Conservation (phyloP, 75 land plant species). For the Selaginella moellendorffii region DNA sequence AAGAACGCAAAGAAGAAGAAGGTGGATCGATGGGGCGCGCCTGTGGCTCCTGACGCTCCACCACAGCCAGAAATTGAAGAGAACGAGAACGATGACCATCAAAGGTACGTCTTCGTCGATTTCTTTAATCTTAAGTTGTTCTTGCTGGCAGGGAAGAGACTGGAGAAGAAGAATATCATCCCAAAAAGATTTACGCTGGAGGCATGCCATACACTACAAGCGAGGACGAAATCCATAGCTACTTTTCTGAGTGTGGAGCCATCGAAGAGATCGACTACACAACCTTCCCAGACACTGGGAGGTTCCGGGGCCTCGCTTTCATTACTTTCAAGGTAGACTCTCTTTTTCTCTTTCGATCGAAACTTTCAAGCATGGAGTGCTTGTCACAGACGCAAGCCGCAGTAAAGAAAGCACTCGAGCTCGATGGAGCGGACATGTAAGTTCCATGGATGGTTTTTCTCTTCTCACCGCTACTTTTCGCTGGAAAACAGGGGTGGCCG, state of each 20-base stretch:
- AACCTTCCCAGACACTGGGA: conserved; percentile 79
- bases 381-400: conserved; percentile 69
- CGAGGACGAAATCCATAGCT: conserved; percentile 79
- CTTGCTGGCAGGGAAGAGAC: neutral
- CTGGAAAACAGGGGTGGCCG: conserved; percentile 60
- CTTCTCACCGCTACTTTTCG: neutral
- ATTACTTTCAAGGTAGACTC: conserved; percentile 56
- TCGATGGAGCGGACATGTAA: conserved; percentile 89
- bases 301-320: conserved; percentile 83
- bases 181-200: conserved; percentile 62
- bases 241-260: conserved; percentile 78
- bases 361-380: neutral
- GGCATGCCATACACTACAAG: conserved; percentile 87
- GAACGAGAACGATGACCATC: conserved; percentile 1
- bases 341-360: neutral
- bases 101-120: neutral
- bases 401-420: conserved; percentile 63
- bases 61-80: conserved; percentile 1
- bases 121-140: neutral
- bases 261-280: conserved; percentile 70
- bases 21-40: conserved; percentile 6
- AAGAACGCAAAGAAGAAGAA: conserved; percentile 22
- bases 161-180: conserved; percentile 17
- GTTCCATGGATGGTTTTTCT: neutral
- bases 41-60: neutral